Evolutionary conservation across 495 filamentous ascomycete genomes (phyloP).

Genomic region (Xylaria venustula): DNA sequence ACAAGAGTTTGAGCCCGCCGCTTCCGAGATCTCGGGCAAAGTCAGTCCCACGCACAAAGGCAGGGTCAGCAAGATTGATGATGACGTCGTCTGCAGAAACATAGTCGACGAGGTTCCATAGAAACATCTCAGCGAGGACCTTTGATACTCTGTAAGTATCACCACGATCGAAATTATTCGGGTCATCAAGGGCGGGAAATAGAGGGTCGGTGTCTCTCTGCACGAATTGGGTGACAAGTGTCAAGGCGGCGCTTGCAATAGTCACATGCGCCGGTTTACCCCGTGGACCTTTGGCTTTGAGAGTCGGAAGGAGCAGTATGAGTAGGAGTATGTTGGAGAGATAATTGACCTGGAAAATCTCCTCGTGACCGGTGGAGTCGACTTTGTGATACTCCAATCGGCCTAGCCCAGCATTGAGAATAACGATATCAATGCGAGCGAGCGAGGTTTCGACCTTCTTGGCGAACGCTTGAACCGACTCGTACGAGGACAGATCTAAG

Average conservation of each 20-base stretch:
- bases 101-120: constrained; percentile 41
- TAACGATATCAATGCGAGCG: constrained; percentile 44
- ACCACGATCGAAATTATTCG: constrained; percentile 23
- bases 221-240: constrained; percentile 34
- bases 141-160: constrained; percentile 45
- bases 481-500: constrained; percentile 50
- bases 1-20: neutral
- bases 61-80: constrained; percentile 49
- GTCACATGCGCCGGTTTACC: constrained; percentile 37
- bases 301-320: constrained; percentile 48
- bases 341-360: constrained; percentile 46
- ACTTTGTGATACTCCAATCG: constrained; percentile 29
- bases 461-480: constrained; percentile 46
- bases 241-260: constrained; percentile 38
- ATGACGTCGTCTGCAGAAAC: constrained; percentile 45
- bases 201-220: constrained; percentile 33
- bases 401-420: constrained; percentile 54
- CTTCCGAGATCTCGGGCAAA: constrained; percentile 30
- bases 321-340: constrained; percentile 49
- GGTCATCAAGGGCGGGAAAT: constrained; percentile 42
- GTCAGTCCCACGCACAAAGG: constrained; percentile 42
- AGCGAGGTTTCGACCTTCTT: constrained; percentile 33
- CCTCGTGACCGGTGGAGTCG: constrained; percentile 47
- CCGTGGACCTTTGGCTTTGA: constrained; percentile 35
- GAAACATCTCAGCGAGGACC: constrained; percentile 40